These are phyloP conservation scores for Brassica incana DNA, from an alignment of 345 rosid species.

Conservation along the genomic window DNA sequence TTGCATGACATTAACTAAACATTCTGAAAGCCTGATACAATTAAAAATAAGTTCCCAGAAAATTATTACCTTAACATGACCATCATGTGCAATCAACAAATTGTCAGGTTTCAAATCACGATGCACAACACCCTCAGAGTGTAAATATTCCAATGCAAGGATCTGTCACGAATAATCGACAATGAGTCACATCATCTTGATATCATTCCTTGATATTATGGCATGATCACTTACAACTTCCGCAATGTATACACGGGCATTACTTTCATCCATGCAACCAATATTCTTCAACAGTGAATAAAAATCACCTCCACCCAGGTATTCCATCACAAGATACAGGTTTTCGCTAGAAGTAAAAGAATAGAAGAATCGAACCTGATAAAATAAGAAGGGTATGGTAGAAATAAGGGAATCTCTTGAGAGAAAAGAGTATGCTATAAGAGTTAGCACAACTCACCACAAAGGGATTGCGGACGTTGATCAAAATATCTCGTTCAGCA, in stretches of 20 bases:
- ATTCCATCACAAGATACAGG: constrained; percentile 99
- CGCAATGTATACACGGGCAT: constrained; percentile 90
- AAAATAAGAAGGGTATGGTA: constrained; percentile 38
- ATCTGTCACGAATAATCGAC: constrained; percentile 49
- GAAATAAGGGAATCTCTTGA: constrained; percentile 23
- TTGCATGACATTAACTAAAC: constrained; percentile 51
- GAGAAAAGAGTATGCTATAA: constrained; percentile 29
- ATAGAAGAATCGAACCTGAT: constrained; percentile 97
- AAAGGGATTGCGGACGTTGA: constrained; percentile 91
- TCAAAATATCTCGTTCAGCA: constrained; percentile 95
- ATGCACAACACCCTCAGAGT: constrained; percentile 85
- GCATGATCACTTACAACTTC: constrained; percentile 76
- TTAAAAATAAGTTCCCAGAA: constrained; percentile 15
- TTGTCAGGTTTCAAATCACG: constrained; percentile 99
- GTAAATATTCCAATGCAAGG: constrained; percentile 89
- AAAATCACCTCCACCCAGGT: constrained; percentile 94
- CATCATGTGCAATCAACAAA: constrained; percentile 95
- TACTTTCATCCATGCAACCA: constrained; percentile 88
- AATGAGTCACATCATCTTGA: constrained; percentile 17
- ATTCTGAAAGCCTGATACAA: constrained; percentile 17
- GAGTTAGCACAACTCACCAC: constrained; percentile 76
- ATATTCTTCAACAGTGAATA: constrained; percentile 80
- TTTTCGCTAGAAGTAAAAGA: constrained; percentile 93
- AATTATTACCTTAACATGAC: constrained; percentile 84
- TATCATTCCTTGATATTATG: constrained; percentile 18